Evolutionary conservation across 1,284 basidiomycete species (phyloP).

Genomic region (Phylloboletellus chloephorus): DNA sequence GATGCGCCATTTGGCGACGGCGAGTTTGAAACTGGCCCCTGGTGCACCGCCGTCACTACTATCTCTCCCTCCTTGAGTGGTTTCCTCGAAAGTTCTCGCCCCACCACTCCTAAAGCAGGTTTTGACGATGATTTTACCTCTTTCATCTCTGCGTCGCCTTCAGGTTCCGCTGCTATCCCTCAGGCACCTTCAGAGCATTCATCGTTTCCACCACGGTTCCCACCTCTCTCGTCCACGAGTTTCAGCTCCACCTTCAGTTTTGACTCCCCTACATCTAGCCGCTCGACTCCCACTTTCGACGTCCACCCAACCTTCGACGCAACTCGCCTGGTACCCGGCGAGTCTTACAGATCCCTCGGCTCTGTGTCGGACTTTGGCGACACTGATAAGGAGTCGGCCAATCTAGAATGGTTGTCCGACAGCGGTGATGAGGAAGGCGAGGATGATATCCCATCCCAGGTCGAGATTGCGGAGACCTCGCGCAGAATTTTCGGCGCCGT

Average conservation of each 20-base stretch:
- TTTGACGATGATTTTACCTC: slow-evolving; percentile 79
- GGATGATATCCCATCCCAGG: slow-evolving; percentile 43
- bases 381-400: slow-evolving; percentile 21
- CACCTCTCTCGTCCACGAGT: slow-evolving; percentile 13
- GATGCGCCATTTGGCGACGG: slow-evolving; percentile 10
- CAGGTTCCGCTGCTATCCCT: slow-evolving; percentile 3
- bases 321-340: slow-evolving; percentile 16
- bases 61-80: slow-evolving; percentile 24
- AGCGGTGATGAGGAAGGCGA: slow-evolving; percentile 32
- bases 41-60: slow-evolving; percentile 29
- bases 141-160: slow-evolving; percentile 55
- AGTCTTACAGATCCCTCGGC: slow-evolving; percentile 44
- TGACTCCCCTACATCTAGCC: slow-evolving; percentile 13
- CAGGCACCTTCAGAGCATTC: slow-evolving; percentile 5
- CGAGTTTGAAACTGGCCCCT: slow-evolving; percentile 15
- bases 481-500: slow-evolving; percentile 49
- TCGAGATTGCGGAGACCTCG: slow-evolving; percentile 50
- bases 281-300: slow-evolving; percentile 25
- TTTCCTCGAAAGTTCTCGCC: slow-evolving; percentile 15
- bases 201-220: slow-evolving; percentile 10
- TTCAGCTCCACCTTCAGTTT: slow-evolving; percentile 28
- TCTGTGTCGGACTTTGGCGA: slow-evolving; percentile 46
- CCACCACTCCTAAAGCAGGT: slow-evolving; percentile 31
- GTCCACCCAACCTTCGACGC: slow-evolving; percentile 14
- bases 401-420: slow-evolving; percentile 14